Conservation (phyloP, 208 protist genomes). For the Trypanosoma avium region DNA sequence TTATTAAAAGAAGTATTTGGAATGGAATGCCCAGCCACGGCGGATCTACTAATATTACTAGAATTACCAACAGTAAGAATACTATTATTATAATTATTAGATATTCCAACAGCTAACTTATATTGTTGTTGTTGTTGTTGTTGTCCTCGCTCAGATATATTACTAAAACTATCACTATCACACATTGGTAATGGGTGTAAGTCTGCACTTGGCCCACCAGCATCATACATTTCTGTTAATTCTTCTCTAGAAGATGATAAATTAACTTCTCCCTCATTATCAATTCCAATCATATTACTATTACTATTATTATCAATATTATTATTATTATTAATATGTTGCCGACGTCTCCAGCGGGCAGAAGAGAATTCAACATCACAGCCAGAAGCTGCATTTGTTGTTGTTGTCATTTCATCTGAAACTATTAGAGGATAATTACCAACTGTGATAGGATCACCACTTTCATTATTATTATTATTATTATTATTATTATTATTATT, state of each 20-base stretch:
- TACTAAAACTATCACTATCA: background rate
- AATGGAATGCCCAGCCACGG: too few species aligned
- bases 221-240: background rate
- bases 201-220: background rate
- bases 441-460: background rate
- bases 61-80: too few species aligned
- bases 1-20: too few species aligned
- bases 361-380: background rate
- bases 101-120: background rate
- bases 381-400: too few species aligned
- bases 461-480: background rate
- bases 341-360: too few species aligned
- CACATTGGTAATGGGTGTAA: constrained; percentile 13
- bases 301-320: background rate
- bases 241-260: background rate
- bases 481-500: background rate
- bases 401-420: background rate
- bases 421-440: background rate
- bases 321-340: background rate
- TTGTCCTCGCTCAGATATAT: background rate
- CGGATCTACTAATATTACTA: too few species aligned
- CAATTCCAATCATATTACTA: background rate
- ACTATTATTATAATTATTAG: too few species aligned
- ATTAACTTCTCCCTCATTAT: background rate
- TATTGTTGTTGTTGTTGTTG: background rate